Percentiles rank a stretch among this genome's conserved stretches.
phyloP scores from a whole-genome alignment of 73 alveolate species.

The Durusdinium trenchii region DNA sequence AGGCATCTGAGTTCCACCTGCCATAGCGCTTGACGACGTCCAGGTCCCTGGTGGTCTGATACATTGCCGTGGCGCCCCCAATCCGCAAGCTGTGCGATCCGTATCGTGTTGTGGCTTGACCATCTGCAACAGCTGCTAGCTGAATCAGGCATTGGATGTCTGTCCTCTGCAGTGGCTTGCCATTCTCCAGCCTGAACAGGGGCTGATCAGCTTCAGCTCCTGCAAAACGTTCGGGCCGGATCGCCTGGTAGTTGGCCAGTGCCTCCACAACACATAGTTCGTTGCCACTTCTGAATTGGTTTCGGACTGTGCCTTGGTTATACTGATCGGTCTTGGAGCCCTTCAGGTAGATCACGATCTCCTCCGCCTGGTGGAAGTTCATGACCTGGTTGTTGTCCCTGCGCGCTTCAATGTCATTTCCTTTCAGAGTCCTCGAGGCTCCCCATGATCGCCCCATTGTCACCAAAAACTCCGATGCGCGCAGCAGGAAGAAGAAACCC shows the following conservation, averaged over 20 bases:
- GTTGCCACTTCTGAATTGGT: background rate
- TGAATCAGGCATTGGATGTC: background rate
- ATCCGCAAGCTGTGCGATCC: background rate
- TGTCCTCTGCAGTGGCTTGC: background rate
- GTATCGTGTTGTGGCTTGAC: background rate
- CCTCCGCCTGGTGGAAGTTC: background rate
- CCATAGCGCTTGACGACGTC: background rate
- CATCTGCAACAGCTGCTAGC: background rate
- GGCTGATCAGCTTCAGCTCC: background rate
- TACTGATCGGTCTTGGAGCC: background rate
- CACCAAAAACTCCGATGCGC: too few relatives aligned
- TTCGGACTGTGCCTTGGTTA: background rate
- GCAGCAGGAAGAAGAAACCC: too few relatives aligned
- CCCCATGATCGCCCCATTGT: too few relatives aligned
- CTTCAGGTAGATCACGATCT: background rate
- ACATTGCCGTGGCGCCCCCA: background rate
- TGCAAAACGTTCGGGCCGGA: background rate
- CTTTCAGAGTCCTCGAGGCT: too few relatives aligned
- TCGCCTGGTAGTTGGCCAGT: background rate
- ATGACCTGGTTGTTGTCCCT: background rate
- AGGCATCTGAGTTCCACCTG: background rate
- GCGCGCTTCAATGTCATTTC: background rate
- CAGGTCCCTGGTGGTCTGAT: background rate
- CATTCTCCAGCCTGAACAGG: background rate
- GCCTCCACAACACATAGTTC: background rate